These are phyloP conservation scores for Quercus gilva DNA, from an alignment of 306 rosid genomes.

Conservation along the genomic window DNA sequence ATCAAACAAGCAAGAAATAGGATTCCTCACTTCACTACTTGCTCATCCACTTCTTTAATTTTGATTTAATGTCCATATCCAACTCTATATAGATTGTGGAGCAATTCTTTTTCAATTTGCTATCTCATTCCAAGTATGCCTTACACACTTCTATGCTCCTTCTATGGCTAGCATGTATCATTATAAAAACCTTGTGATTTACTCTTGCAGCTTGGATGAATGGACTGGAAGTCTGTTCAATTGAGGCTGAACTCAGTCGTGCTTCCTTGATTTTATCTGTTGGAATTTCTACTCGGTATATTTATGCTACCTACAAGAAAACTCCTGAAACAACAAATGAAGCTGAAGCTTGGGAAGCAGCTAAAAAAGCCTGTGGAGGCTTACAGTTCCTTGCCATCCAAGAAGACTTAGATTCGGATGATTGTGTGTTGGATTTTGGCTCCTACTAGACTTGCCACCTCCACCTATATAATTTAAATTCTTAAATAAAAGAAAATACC, in stretches of 20 bases:
- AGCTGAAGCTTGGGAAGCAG: conserved; percentile 97
- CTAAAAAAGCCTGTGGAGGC: conserved; percentile 86
- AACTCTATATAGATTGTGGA: neutral
- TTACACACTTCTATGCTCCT: neutral
- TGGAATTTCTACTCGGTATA: conserved; percentile 77
- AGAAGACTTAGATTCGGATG: conserved; percentile 73
- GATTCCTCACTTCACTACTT: neutral
- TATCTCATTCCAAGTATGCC: conserved; percentile 10
- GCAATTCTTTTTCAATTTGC: neutral
- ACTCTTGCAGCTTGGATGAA: conserved; percentile 72
- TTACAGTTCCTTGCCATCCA: conserved; percentile 97
- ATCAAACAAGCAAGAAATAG: neutral
- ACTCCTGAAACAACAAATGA: conserved; percentile 56
- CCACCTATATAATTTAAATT: conserved; percentile 63
- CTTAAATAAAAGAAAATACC: neutral
- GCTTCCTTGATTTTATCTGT: conserved; percentile 64
- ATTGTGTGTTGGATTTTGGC: conserved; percentile 90
- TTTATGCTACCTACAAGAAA: conserved; percentile 76
- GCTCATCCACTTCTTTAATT: neutral
- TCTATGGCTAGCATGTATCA: neutral
- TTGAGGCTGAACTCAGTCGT: conserved; percentile 63
- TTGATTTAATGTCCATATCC: neutral
- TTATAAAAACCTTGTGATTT: neutral
- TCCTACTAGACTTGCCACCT: conserved; percentile 94
- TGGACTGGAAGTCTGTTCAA: conserved; percentile 70